phyloP scores from a whole-genome alignment of 257 asterid species.

The Capsicum rhomboideum region DNA sequence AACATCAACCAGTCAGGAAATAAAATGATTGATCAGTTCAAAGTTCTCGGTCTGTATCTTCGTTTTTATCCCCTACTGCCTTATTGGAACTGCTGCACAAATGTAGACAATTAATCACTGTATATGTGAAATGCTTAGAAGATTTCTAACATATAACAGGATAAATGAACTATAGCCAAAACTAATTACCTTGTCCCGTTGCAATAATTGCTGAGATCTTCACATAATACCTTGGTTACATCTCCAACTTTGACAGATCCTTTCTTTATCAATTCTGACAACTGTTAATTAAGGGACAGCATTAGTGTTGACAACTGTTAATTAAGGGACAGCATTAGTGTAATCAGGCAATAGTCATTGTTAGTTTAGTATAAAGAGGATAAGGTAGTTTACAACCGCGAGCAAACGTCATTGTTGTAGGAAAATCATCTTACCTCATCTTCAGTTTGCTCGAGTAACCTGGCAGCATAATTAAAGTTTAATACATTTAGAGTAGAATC shows the following conservation, averaged over 20 bases:
- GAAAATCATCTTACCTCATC: constrained; percentile 56
- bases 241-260: constrained; percentile 64
- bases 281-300: constrained; percentile 29
- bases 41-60: constrained; percentile 32
- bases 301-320: constrained; percentile 40
- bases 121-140: background rate
- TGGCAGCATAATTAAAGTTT: constrained; percentile 11
- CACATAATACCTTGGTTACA: constrained; percentile 73
- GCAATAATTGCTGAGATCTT: constrained; percentile 63
- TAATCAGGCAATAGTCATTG: background rate
- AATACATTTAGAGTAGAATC: background rate
- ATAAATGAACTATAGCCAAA: background rate
- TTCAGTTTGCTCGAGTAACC: constrained; percentile 95
- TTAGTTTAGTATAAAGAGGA: background rate
- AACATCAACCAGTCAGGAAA: background rate
- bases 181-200: constrained; percentile 41
- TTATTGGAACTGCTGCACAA: constrained; percentile 19
- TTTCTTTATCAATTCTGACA: constrained; percentile 67
- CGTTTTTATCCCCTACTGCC: constrained; percentile 16
- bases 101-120: background rate
- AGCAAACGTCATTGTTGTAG: background rate
- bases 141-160: background rate
- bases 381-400: background rate
- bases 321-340: background rate
- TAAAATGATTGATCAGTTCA: constrained; percentile 2